Conservation (phyloP, 1,139 yeast species). For the Hemisphaericaspora lyxosophila region DNA sequence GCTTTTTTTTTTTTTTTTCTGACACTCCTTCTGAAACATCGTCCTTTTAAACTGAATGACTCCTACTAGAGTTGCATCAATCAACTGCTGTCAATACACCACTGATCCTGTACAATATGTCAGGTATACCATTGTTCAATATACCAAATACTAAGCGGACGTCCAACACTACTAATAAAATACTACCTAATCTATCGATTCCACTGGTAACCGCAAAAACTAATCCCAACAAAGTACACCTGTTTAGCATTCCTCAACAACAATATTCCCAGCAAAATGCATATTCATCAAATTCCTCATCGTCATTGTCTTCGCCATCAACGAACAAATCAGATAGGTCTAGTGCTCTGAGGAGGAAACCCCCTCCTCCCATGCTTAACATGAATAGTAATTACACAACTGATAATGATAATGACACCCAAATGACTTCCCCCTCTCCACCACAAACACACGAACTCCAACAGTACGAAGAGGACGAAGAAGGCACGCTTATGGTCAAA, state of each 20-base stretch:
- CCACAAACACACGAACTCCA: slow-evolving; percentile 5
- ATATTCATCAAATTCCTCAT: slow-evolving; percentile 8
- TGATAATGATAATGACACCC: slow-evolving; percentile 5
- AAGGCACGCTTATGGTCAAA: slow-evolving; percentile 9
- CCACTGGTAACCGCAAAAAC: slow-evolving; percentile 11
- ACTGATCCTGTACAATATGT: slow-evolving; percentile 8
- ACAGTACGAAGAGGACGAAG: slow-evolving; percentile 11
- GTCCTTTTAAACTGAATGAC: too few relatives aligned
- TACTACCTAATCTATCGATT: slow-evolving; percentile 15
- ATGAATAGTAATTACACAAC: slow-evolving; percentile 18
- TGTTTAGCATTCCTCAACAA: slow-evolving; percentile 1
- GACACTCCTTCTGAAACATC: not conserved
- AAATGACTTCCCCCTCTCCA: slow-evolving; percentile 3
- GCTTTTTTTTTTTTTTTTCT: too few relatives aligned
- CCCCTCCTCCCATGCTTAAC: slow-evolving; percentile 31
- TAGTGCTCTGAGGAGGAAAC: slow-evolving; percentile 30
- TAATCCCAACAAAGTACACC: not conserved
- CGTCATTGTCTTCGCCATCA: slow-evolving; percentile 10
- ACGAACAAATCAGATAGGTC: slow-evolving; percentile 10
- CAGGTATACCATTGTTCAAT: slow-evolving; percentile 17
- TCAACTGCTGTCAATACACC: not conserved
- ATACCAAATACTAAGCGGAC: slow-evolving; percentile 16
- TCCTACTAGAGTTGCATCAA: too few relatives aligned
- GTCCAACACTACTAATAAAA: slow-evolving; percentile 6
- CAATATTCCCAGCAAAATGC: slow-evolving; percentile 4